phyloP scores from a whole-genome alignment of 352 stramenopile genomes.

The Poterioochromonas sp. region DNA sequence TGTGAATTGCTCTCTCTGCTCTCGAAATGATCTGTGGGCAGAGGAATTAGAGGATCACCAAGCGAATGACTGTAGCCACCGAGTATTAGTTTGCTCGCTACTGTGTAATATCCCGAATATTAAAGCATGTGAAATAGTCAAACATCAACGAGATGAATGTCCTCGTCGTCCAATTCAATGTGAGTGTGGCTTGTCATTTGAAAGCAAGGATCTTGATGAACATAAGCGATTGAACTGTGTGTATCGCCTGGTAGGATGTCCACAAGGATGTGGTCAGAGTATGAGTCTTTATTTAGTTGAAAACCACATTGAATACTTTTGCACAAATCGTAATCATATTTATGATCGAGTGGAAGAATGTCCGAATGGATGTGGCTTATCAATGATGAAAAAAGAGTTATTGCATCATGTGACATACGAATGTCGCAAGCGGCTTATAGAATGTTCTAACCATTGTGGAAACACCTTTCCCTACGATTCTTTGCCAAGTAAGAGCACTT shows the following conservation, averaged over 20 bases:
- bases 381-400: neutral
- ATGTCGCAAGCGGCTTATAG: neutral
- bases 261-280: constrained; percentile 36
- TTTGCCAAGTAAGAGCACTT: neutral
- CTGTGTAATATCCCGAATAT: neutral
- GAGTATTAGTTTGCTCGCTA: constrained; percentile 29
- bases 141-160: neutral
- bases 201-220: constrained; percentile 32
- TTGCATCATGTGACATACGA: constrained; percentile 16
- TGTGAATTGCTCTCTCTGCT: constrained; percentile 34
- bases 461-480: neutral
- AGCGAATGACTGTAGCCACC: constrained; percentile 16
- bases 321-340: neutral
- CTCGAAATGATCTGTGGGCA: constrained; percentile 36
- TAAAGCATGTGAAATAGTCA: neutral
- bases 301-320: constrained; percentile 7
- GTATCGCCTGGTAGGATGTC: constrained; percentile 35
- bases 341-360: neutral
- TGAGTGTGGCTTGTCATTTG: constrained; percentile 23
- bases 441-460: constrained; percentile 11
- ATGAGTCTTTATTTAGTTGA: constrained; percentile 1
- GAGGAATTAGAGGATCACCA: constrained; percentile 36
- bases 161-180: neutral
- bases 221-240: constrained; percentile 40
- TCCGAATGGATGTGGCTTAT: neutral